Percentiles rank a stretch among this genome's conserved stretches.
These are phyloP conservation scores for Schwanniomyces yamadae DNA, from an alignment of 805 yeast genomes.

Conservation along the genomic window DNA sequence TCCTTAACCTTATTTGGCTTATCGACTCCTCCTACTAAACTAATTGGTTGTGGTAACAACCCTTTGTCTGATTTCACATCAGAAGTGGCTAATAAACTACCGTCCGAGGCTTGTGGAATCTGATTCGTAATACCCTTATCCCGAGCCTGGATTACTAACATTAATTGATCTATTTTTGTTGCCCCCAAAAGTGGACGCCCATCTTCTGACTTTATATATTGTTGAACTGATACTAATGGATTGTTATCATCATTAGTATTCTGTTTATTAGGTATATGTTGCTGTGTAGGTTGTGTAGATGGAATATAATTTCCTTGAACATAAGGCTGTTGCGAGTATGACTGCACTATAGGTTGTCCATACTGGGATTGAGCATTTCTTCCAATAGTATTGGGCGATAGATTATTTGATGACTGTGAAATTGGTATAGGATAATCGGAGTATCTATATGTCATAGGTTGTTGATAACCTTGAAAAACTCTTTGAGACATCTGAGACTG, in stretches of 20 bases:
- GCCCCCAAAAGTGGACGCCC: conserved; percentile 76
- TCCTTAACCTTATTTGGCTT: conserved; percentile 45
- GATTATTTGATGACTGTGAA: conserved; percentile 3
- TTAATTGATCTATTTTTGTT: conserved; percentile 85
- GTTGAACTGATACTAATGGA: conserved; percentile 46
- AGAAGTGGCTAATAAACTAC: conserved; percentile 55
- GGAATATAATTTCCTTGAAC: conserved; percentile 6
- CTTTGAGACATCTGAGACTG: conserved; percentile 12
- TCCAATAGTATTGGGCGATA: conserved; percentile 4
- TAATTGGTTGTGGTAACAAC: conserved; percentile 54
- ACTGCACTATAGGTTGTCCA: conserved; percentile 11
- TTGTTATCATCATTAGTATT: conserved; percentile 8
- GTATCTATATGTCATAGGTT: conserved; percentile 12
- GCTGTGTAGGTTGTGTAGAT: conserved; percentile 10
- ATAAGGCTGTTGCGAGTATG: conserved; percentile 10
- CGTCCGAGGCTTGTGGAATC: conserved; percentile 66
- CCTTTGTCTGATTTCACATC: conserved; percentile 22
- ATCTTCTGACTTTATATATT: conserved; percentile 51
- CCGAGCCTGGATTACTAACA: conserved; percentile 88
- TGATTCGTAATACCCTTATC: conserved; percentile 69
- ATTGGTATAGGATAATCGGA: conserved; percentile 8
- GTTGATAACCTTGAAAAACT: conserved; percentile 14
- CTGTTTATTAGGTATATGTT: not conserved
- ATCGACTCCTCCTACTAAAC: conserved; percentile 78
- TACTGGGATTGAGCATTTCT: conserved; percentile 12